These are phyloP conservation scores for Albizia julibrissin DNA, from an alignment of 306 rosid species.

Conservation along the genomic window DNA sequence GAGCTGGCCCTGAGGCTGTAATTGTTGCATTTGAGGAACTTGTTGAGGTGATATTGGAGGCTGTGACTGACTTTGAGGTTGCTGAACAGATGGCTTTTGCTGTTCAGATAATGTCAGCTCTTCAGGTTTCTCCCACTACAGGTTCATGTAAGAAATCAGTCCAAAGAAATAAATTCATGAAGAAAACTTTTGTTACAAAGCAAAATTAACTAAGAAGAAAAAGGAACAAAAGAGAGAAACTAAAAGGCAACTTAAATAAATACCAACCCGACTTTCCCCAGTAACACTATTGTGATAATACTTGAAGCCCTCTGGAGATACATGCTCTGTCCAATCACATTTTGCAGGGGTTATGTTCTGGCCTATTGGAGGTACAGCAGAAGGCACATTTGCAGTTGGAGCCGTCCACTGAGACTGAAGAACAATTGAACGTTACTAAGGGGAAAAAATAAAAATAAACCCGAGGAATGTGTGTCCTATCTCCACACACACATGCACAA, in stretches of 20 bases:
- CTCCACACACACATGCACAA: conserved; percentile 6
- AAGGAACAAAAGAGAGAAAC: not conserved
- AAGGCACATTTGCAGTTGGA: conserved; percentile 55
- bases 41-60: conserved; percentile 60
- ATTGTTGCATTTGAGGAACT: conserved; percentile 59
- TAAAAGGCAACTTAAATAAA: conserved; percentile 25
- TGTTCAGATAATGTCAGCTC: conserved; percentile 64
- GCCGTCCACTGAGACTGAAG: conserved; percentile 66
- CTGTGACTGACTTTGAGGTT: conserved; percentile 57
- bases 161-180: not conserved
- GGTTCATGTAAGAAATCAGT: conserved; percentile 28
- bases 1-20: conserved; percentile 58
- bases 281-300: conserved; percentile 80
- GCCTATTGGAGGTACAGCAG: conserved; percentile 44
- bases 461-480: not conserved
- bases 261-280: conserved; percentile 88
- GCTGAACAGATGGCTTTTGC: conserved; percentile 58
- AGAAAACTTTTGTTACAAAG: conserved; percentile 31
- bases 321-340: conserved; percentile 90
- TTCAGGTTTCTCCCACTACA: conserved; percentile 97
- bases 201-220: not conserved
- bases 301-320: conserved; percentile 92
- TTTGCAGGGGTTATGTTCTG: conserved; percentile 52
- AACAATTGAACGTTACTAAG: conserved; percentile 18
- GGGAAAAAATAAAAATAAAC: not conserved